Conservation (phyloP, 1,284 basidiomycete genomes). For the Exsudoporus floridanus region DNA sequence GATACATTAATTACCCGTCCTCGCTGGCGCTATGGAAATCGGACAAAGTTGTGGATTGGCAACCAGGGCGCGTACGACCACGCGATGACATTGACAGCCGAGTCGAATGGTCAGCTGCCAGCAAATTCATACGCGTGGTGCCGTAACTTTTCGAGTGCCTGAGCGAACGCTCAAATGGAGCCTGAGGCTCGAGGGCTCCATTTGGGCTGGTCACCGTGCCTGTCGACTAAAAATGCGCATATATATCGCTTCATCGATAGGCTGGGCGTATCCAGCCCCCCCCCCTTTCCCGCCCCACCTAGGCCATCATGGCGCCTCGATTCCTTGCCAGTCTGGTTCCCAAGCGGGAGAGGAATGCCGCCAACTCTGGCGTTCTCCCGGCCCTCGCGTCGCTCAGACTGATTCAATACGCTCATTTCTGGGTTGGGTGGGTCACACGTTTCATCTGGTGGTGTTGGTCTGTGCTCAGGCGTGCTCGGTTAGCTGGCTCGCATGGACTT, state of each 20-base stretch:
- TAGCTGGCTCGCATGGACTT: conserved; percentile 79
- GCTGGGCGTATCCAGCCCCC: no score
- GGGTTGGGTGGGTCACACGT: conserved; percentile 51
- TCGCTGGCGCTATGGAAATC: conserved; percentile 1
- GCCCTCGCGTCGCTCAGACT: conserved; percentile 42
- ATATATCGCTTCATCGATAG: conserved; percentile 13
- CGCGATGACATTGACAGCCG: no score
- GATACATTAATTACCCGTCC: not conserved
- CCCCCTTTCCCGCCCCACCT: not conserved
- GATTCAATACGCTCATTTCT: conserved; percentile 58
- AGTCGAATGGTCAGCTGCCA: conserved; percentile 12
- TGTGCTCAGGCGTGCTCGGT: not conserved
- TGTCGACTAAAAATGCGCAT: not conserved
- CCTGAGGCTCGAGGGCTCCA: conserved; percentile 2
- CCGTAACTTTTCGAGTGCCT: conserved; percentile 26
- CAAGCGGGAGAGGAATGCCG: conserved; percentile 43
- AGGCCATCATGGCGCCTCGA: conserved; percentile 21
- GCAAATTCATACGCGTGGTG: not conserved
- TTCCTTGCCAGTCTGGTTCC: conserved; percentile 47
- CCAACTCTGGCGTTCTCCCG: conserved; percentile 36
- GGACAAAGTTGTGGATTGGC: not conserved
- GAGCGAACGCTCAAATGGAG: not conserved
- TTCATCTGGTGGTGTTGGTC: not conserved
- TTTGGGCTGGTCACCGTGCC: conserved; percentile 16
- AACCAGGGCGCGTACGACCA: no score